Conservation (phyloP, 2,329 filamentous ascomycete genomes). For the Ophiostoma novo-ulmi region DNA sequence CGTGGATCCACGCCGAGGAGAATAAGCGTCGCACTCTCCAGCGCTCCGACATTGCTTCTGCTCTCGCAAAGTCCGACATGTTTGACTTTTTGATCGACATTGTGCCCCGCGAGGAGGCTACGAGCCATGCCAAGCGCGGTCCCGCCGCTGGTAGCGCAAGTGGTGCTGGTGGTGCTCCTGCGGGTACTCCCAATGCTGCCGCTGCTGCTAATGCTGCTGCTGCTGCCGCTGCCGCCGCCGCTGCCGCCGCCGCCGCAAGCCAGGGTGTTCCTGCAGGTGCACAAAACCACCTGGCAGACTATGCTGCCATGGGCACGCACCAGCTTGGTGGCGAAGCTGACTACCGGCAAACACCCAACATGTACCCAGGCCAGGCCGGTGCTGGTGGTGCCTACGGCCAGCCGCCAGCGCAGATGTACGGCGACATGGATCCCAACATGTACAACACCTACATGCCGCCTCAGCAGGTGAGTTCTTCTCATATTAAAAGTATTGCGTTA, state of each 20-base stretch:
- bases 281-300: slow-evolving; percentile 56
- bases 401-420: slow-evolving; percentile 73
- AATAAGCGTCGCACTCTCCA: slow-evolving; percentile 96
- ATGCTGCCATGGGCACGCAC: slow-evolving; percentile 53
- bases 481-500: not conserved
- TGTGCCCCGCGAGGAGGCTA: slow-evolving; percentile 89
- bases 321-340: slow-evolving; percentile 64
- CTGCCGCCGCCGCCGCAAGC: slow-evolving; percentile 31
- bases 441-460: slow-evolving; percentile 80
- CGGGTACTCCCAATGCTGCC: slow-evolving; percentile 41
- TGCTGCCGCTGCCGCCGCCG: slow-evolving; percentile 24
- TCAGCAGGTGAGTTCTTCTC: slow-evolving; percentile 64
- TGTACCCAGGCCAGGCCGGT: slow-evolving; percentile 73
- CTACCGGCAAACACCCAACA: slow-evolving; percentile 71
- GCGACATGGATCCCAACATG: slow-evolving; percentile 69
- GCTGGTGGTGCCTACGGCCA: slow-evolving; percentile 70
- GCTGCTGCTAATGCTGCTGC: slow-evolving; percentile 44
- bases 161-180: not conserved
- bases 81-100: slow-evolving; percentile 99
- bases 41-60: slow-evolving; percentile 92
- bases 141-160: slow-evolving; percentile 45
- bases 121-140: slow-evolving; percentile 73
- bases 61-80: slow-evolving; percentile 96
- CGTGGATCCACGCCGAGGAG: slow-evolving; percentile 98
- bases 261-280: slow-evolving; percentile 46